These are phyloP conservation scores for Sinapis alba DNA, from an alignment of 441 rosid species.

Conservation along the genomic window DNA sequence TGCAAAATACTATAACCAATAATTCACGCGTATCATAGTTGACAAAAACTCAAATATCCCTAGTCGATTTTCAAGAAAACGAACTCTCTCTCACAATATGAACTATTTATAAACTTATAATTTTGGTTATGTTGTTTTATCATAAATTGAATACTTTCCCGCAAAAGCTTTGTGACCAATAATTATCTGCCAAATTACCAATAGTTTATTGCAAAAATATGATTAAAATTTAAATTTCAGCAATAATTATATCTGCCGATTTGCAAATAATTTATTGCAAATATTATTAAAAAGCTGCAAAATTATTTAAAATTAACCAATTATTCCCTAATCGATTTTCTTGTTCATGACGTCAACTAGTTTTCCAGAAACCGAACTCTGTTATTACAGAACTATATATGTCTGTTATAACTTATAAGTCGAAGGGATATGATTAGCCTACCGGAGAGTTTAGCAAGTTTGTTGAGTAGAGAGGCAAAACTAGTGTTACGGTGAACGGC, in stretches of 20 bases:
- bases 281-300: not conserved
- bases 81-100: not conserved
- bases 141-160: not conserved
- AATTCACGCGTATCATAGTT: not conserved
- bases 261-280: not conserved
- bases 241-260: too few species aligned
- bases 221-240: too few species aligned
- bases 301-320: too few species aligned
- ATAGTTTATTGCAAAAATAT: not conserved
- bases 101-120: not conserved
- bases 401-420: not conserved
- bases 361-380: not conserved
- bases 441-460: slow-evolving; percentile 86
- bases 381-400: not conserved
- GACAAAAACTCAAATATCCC: not conserved
- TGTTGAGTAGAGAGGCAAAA: slow-evolving; percentile 58
- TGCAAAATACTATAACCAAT: not conserved
- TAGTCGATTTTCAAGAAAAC: not conserved
- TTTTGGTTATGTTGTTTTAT: not conserved
- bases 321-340: not conserved
- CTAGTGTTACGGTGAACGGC: slow-evolving; percentile 68
- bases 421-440: not conserved
- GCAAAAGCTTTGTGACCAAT: not conserved
- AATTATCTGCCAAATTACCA: not conserved
- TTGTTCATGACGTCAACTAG: not conserved